Evolutionary conservation across 352 stramenopile genomes (phyloP).

Genomic region (Phytophthora podocarpi): DNA sequence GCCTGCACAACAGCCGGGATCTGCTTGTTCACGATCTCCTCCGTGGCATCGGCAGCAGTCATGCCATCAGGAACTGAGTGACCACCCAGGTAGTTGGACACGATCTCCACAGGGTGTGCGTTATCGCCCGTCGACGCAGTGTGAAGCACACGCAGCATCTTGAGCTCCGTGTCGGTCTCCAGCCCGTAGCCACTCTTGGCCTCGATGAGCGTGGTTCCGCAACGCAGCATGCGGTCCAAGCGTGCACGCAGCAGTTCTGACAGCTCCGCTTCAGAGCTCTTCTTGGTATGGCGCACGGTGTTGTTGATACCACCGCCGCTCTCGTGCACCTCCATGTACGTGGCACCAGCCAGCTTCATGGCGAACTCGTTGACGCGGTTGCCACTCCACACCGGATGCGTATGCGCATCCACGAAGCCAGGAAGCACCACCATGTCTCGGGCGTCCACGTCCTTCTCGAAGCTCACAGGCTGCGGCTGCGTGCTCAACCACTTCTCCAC

Average conservation of each 20-base stretch:
- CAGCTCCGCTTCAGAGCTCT: conserved; percentile 71
- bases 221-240: conserved; percentile 76
- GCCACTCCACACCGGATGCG: conserved; percentile 84
- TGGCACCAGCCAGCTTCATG: conserved; percentile 86
- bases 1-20: conserved; percentile 71
- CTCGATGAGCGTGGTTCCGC: conserved; percentile 79
- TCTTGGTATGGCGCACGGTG: conserved; percentile 73
- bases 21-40: conserved; percentile 78
- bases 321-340: conserved; percentile 86
- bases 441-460: conserved; percentile 76
- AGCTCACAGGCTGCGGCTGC: conserved; percentile 66
- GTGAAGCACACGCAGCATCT: conserved; percentile 87
- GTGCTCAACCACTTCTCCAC: conserved; percentile 59
- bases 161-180: conserved; percentile 82
- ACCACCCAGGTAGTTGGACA: conserved; percentile 76
- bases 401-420: conserved; percentile 84
- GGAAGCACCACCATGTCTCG: conserved; percentile 73
- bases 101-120: conserved; percentile 69
- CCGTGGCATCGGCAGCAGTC: conserved; percentile 60
- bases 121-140: conserved; percentile 41
- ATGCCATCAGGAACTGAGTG: conserved; percentile 82
- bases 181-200: conserved; percentile 87
- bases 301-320: conserved; percentile 82
- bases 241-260: conserved; percentile 48
- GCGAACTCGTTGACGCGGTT: conserved; percentile 88